Evolutionary conservation across 805 yeast species (phyloP).

Genomic region (Schwanniomyces occidentalis): DNA sequence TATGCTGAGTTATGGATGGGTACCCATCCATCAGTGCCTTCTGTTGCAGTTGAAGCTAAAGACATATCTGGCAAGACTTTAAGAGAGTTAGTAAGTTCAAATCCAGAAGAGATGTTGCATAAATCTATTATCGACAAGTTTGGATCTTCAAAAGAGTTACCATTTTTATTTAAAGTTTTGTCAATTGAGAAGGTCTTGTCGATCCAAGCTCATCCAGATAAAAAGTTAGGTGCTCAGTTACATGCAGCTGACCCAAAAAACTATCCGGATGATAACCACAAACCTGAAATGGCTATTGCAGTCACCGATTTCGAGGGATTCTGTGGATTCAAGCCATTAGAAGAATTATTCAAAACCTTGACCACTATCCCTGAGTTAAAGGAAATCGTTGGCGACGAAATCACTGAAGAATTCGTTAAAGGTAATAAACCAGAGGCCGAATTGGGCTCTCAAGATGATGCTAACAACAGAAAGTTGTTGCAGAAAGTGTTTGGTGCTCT

Average conservation of each 20-base stretch:
- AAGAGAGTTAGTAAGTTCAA: slow-evolving; percentile 61
- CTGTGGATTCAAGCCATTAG: slow-evolving; percentile 94
- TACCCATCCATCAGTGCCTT: slow-evolving; percentile 91
- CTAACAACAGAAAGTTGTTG: slow-evolving; percentile 60
- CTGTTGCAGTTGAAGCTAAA: slow-evolving; percentile 48
- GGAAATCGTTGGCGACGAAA: slow-evolving; percentile 65
- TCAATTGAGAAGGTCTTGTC: slow-evolving; percentile 90
- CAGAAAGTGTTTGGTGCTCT: slow-evolving; percentile 76
- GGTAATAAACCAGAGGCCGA: slow-evolving; percentile 48
- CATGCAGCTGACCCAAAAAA: slow-evolving; percentile 85
- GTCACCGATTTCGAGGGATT: slow-evolving; percentile 95
- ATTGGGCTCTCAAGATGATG: slow-evolving; percentile 54
- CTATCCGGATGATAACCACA: slow-evolving; percentile 97
- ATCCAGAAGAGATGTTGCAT: slow-evolving; percentile 65
- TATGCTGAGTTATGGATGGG: slow-evolving; percentile 99
- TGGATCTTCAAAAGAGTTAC: slow-evolving; percentile 70
- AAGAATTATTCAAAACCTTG: slow-evolving; percentile 69
- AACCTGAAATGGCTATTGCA: slow-evolving; percentile 99
- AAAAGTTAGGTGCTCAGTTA: slow-evolving; percentile 71
- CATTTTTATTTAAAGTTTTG: slow-evolving; percentile 90
- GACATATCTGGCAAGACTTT: slow-evolving; percentile 52
- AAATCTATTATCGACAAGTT: slow-evolving; percentile 59
- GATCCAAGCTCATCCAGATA: slow-evolving; percentile 98
- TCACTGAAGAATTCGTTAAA: slow-evolving; percentile 51
- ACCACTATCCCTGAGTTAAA: slow-evolving; percentile 74